Evolutionary conservation across 2,329 filamentous ascomycete genomes (phyloP).

Genomic region (Knufia fluminis): DNA sequence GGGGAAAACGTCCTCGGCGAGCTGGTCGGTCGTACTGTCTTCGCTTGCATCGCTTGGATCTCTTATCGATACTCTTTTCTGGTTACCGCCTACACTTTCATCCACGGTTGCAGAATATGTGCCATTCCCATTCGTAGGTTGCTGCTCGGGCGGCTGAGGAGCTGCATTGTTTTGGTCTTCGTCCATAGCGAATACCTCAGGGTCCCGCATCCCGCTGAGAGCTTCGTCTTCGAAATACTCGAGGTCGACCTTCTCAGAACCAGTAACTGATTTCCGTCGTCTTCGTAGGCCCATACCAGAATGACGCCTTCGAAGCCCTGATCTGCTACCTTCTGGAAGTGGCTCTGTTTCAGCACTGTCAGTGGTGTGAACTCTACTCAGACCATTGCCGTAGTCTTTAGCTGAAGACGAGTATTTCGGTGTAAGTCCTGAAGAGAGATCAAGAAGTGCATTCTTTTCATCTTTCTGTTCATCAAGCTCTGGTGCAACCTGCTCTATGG

Average conservation of each 20-base stretch:
- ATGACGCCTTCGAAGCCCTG: conserved; percentile 55
- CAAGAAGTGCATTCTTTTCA: neutral
- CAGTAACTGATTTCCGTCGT: conserved; percentile 59
- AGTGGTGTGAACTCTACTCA: conserved; percentile 13
- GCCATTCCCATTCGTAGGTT: neutral
- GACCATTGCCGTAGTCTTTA: conserved; percentile 10
- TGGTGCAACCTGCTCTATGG: conserved; percentile 11
- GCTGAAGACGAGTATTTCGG: conserved; percentile 17
- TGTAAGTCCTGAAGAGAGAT: conserved; percentile 2
- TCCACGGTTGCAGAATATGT: neutral
- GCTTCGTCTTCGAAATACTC: conserved; percentile 87
- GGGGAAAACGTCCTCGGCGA: conserved; percentile 35
- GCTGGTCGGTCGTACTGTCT: neutral
- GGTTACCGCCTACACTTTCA: conserved; percentile 5
- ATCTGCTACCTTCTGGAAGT: neutral
- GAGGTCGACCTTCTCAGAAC: conserved; percentile 60
- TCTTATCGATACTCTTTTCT: conserved; percentile 7
- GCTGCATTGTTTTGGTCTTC: conserved; percentile 29
- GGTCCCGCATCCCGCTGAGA: conserved; percentile 68
- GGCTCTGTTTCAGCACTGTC: conserved; percentile 14
- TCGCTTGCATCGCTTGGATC: neutral
- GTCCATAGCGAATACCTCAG: conserved; percentile 62
- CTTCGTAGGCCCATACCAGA: conserved; percentile 78
- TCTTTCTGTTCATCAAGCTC: conserved; percentile 12
- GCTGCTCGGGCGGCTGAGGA: neutral